Conservation (phyloP, 2,329 filamentous ascomycete species). For the Mycocentrospora acerina region DNA sequence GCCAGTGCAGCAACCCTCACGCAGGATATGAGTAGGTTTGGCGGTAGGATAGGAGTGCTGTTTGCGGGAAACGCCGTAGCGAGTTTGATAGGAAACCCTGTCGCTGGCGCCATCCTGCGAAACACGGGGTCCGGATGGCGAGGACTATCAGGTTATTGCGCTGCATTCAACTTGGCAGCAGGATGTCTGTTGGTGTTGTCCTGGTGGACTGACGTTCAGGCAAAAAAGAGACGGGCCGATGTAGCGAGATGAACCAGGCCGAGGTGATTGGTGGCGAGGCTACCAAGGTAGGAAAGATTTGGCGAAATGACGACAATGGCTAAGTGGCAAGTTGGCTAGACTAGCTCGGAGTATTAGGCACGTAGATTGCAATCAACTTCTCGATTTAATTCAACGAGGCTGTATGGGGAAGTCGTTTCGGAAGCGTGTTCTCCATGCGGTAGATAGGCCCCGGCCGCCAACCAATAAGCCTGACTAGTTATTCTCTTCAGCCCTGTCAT, state of each 20-base stretch:
- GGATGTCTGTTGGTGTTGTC: slow-evolving; percentile 8
- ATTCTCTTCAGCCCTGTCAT: too few relatives aligned
- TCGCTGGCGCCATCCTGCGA: slow-evolving; percentile 21
- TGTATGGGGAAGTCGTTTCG: too few relatives aligned
- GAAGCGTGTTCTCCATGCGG: too few relatives aligned
- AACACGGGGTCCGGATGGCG: slow-evolving; percentile 4
- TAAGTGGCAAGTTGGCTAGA: too few relatives aligned
- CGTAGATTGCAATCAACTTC: too few relatives aligned
- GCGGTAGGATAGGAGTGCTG: slow-evolving; percentile 21
- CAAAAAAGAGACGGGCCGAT: slow-evolving; percentile 1
- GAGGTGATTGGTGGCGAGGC: too few relatives aligned
- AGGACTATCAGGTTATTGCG: slow-evolving; percentile 10
- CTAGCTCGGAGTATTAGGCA: too few relatives aligned
- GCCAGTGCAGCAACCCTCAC: slow-evolving; percentile 19
- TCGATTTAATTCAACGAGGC: too few relatives aligned
- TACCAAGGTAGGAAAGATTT: too few relatives aligned
- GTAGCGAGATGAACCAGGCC: not conserved
- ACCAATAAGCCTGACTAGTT: too few relatives aligned
- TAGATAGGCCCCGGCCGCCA: too few relatives aligned
- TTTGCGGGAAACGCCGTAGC: slow-evolving; percentile 25
- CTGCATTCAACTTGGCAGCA: slow-evolving; percentile 10
- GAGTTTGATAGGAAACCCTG: slow-evolving; percentile 22
- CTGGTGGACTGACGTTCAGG: slow-evolving; percentile 5
- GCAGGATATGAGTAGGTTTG: slow-evolving; percentile 19
- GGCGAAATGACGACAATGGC: too few relatives aligned